phyloP scores from a whole-genome alignment of 345 rosid species.

The Hypericum androsaemum region DNA sequence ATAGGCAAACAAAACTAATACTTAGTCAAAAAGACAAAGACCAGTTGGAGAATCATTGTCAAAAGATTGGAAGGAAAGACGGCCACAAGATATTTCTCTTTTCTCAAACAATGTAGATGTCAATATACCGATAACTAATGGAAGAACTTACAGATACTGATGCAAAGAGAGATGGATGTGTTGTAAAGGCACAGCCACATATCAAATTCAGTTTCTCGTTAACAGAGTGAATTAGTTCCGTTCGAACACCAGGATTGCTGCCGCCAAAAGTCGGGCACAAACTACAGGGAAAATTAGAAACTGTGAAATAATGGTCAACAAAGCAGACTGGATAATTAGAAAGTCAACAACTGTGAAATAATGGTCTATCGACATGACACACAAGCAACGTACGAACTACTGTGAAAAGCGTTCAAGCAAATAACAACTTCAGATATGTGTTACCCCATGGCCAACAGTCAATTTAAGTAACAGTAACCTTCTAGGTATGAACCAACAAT shows the following conservation, averaged over 20 bases:
- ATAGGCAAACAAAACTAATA: background rate
- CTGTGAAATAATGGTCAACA: background rate
- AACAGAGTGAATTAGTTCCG: conserved; percentile 72
- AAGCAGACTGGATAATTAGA: too few relatives aligned
- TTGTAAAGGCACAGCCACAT: conserved; percentile 51
- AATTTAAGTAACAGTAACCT: too few relatives aligned
- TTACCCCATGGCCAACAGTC: too few relatives aligned
- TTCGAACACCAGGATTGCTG: conserved; percentile 72
- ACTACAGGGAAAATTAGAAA: conserved; percentile 23
- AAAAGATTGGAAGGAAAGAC: too few relatives aligned
- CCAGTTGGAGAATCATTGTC: too few relatives aligned
- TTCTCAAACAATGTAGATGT: background rate
- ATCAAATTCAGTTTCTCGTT: conserved; percentile 68
- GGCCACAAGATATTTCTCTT: too few relatives aligned
- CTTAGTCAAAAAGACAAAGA: background rate
- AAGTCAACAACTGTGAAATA: too few relatives aligned
- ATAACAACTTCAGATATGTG: too few relatives aligned
- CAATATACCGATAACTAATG: background rate
- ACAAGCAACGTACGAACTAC: too few relatives aligned
- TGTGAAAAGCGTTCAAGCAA: too few relatives aligned
- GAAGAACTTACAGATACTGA: conserved; percentile 59
- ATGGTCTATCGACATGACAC: too few relatives aligned
- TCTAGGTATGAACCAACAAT: too few relatives aligned
- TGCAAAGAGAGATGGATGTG: conserved; percentile 72
- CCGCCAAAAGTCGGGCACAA: conserved; percentile 82